Evolutionary conservation across 805 yeast genomes (phyloP).

Genomic region (Wickerhamomyces xylosicus): DNA sequence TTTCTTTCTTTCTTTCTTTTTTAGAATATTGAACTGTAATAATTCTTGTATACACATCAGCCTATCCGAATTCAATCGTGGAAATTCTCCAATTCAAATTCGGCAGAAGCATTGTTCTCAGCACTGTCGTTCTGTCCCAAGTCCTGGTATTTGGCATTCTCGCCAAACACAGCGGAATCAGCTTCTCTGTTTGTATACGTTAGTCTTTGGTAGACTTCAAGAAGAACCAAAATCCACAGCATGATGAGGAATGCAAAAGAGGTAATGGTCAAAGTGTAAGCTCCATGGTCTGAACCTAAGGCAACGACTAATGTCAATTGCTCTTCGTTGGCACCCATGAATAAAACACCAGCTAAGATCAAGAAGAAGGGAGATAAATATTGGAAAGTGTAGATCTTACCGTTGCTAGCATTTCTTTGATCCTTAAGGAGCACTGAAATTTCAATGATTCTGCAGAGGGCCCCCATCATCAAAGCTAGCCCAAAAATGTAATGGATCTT

Average conservation of each 20-base stretch:
- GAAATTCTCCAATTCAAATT: constrained; percentile 16
- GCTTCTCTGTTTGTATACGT: constrained; percentile 5
- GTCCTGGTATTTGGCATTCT: constrained; percentile 1
- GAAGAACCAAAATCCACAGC: constrained; percentile 51
- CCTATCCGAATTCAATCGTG: too few relatives aligned
- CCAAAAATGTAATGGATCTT: constrained; percentile 88
- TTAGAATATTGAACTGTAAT: too few relatives aligned
- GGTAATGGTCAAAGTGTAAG: constrained; percentile 62
- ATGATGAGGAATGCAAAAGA: constrained; percentile 67
- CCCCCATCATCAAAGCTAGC: constrained; percentile 66
- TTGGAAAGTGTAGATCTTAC: constrained; percentile 61
- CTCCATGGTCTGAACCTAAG: constrained; percentile 75
- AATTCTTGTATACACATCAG: too few relatives aligned
- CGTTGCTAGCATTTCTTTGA: constrained; percentile 27
- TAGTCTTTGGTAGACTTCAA: constrained; percentile 48
- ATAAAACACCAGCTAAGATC: constrained; percentile 67
- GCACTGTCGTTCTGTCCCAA: not conserved
- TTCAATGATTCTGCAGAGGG: constrained; percentile 66
- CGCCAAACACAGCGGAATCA: constrained; percentile 10
- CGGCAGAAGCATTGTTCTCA: constrained; percentile 7
- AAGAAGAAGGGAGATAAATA: constrained; percentile 78
- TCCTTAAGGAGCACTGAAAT: constrained; percentile 70
- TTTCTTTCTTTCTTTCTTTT: too few relatives aligned
- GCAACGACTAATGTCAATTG: constrained; percentile 62
- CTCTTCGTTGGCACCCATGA: constrained; percentile 92